phyloP scores from a whole-genome alignment of 148 eudicot species.

The Chenopodium quinoa region DNA sequence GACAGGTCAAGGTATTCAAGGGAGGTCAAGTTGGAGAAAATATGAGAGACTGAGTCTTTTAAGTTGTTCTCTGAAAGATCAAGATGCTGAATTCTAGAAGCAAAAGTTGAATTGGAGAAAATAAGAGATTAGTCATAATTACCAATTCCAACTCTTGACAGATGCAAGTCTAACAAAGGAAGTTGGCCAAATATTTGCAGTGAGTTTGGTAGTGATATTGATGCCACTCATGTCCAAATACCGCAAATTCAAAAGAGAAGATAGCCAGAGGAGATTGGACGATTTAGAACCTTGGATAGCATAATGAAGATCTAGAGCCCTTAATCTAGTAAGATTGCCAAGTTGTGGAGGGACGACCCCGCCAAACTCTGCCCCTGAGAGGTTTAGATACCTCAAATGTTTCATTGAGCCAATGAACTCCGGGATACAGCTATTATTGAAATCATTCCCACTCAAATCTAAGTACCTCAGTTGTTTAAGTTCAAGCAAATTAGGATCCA shows the following conservation, averaged over 20 bases:
- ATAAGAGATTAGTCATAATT: neutral
- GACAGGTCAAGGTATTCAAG: constrained; percentile 31
- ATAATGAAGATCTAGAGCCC: constrained; percentile 20
- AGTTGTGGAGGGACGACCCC: constrained; percentile 30
- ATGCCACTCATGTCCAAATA: neutral
- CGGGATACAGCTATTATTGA: constrained; percentile 1
- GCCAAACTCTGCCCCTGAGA: constrained; percentile 14
- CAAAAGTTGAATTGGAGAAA: constrained; percentile 7
- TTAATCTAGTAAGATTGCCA: constrained; percentile 33
- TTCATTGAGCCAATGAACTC: constrained; percentile 37
- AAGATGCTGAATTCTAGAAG: constrained; percentile 15
- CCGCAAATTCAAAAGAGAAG: constrained; percentile 12
- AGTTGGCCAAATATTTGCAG: constrained; percentile 6
- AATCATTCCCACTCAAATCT: constrained; percentile 2
- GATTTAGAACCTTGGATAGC: neutral
- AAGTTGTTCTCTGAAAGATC: constrained; percentile 22
- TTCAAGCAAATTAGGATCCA: too few species aligned
- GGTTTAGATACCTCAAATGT: constrained; percentile 32
- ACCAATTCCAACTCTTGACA: neutral
- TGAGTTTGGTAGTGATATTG: too few species aligned
- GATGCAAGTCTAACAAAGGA: constrained; percentile 18
- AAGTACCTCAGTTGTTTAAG: too few species aligned
- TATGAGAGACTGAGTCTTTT: constrained; percentile 6
- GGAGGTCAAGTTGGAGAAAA: neutral
- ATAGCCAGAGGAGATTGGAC: constrained; percentile 16